A percentile compares a stretch with the other conserved stretches of the same genome.
These are phyloP conservation scores for Aureoboletus auriporus DNA, from an alignment of 768 basidiomycete genomes.

Conservation along the genomic window DNA sequence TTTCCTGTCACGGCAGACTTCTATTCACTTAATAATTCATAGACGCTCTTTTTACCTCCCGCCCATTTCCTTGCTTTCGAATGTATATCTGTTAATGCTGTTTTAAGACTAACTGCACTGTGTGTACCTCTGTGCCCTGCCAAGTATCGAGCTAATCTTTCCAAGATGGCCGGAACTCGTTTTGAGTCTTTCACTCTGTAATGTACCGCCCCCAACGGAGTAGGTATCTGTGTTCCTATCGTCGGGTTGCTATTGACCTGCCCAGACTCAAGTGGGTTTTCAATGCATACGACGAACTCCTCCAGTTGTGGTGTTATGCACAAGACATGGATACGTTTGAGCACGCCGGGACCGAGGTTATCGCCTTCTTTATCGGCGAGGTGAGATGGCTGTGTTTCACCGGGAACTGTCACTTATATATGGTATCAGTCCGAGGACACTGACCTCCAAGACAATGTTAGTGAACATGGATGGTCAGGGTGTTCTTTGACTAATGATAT, in stretches of 20 bases:
- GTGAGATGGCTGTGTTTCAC: conserved; percentile 36
- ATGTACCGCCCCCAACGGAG: conserved; percentile 66
- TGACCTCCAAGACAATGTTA: conserved; percentile 64
- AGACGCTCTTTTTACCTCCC: conserved; percentile 63
- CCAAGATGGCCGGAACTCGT: conserved; percentile 69
- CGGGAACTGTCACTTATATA: conserved; percentile 1
- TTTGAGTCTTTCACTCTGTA: conserved; percentile 63
- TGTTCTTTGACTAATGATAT: conserved; percentile 7
- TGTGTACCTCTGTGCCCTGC: conserved; percentile 33
- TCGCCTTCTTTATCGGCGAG: conserved; percentile 51
- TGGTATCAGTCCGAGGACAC: conserved; percentile 28
- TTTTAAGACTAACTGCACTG: conserved; percentile 63
- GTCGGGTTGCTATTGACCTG: conserved; percentile 1
- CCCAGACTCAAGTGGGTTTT: conserved; percentile 55
- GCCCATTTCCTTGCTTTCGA: conserved; percentile 74
- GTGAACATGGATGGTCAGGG: conserved; percentile 16
- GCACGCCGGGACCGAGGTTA: conserved; percentile 57
- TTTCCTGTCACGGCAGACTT: conserved; percentile 4
- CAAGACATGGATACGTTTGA: conserved; percentile 66
- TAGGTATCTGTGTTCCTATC: conserved; percentile 31
- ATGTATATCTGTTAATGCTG: conserved; percentile 50
- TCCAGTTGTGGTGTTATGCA: conserved; percentile 61
- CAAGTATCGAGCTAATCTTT: conserved; percentile 5
- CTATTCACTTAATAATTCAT: not conserved
- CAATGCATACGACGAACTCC: conserved; percentile 59